Base-by-base conservation (phyloP, 352 stramenopile genomes). In the Globisporangium nodosum region DNA sequence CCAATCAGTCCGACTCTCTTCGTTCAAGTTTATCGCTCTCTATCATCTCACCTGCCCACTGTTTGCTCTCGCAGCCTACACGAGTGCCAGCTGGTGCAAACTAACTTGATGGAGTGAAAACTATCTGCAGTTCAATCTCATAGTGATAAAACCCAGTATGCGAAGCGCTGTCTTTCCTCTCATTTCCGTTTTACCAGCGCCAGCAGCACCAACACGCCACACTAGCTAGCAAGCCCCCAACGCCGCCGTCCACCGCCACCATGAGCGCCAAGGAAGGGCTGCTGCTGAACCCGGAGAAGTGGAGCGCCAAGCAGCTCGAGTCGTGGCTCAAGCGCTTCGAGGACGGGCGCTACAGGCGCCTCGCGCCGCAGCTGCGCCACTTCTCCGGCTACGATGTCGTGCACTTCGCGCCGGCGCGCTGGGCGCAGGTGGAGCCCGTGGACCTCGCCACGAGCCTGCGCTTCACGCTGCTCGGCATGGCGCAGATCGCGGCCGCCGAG, bases 211-310 rank as follows among this genome's bases (percentile, higher is more conserved):
- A 5, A 3, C 12, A 42, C 35, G 13, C 11, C 12, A 18, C 66
- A 77, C 50, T 60, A 55, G 85, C 80, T 50, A 82, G 21, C 79
- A 52, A n/a, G 53, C 56, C 58, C 56, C 2, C 24, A 1, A 27
- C 24, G 85, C 86, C 90, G 79, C 3, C 43, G 16, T 4, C 4
- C 18, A 5, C 43, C 1, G 8, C 43, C 8, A 20, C 45, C 87
- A 85, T 91, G 92, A 74, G 94, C 86, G 92, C 94, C 81, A 87
- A 96, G 92, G 96, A 92, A 54, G 73, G 70, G 50, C 58, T 87
- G 54, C 58, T 90, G 53, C 63, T 88, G 12, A 92, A 92, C 65
- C 85, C 85, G n/a, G 80, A 88, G 63, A 70, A 76, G 52, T 95
- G 85, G 85, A 89, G 66, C 53, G 65, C 76, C 56, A 85, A 89